phyloP scores from a whole-genome alignment of 2,329 filamentous ascomycete species.

The Didymella segeticola region DNA sequence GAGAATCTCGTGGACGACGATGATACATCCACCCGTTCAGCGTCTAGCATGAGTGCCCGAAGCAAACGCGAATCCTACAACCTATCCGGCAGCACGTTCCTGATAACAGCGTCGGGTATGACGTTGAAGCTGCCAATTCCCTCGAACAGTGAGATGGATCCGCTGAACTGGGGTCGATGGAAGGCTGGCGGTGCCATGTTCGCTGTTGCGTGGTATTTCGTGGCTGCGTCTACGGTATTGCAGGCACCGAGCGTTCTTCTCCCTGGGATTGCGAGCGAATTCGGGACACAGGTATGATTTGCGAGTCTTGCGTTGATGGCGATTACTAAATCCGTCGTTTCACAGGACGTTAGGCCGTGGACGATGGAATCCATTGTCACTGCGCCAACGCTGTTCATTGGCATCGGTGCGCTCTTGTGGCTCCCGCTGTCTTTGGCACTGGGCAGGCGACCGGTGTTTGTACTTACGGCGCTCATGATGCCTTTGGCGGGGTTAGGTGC shows the following conservation, averaged over 20 bases:
- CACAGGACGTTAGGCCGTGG: conserved; percentile 33
- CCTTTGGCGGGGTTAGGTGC: conserved; percentile 38
- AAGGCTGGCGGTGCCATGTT: conserved; percentile 30
- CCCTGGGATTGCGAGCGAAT: conserved; percentile 20
- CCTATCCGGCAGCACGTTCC: conserved; percentile 33
- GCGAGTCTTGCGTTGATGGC: background rate
- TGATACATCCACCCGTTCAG: background rate
- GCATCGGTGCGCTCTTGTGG: conserved; percentile 49
- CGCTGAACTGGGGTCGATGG: conserved; percentile 33
- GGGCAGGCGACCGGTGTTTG: conserved; percentile 48
- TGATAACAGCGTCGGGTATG: conserved; percentile 31
- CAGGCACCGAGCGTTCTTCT: conserved; percentile 31
- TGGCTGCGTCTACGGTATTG: conserved; percentile 21
- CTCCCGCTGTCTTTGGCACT: conserved; percentile 48
- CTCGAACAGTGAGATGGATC: conserved; percentile 32
- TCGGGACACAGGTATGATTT: conserved; percentile 24
- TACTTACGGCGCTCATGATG: conserved; percentile 40
- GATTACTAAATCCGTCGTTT: background rate
- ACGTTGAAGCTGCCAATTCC: conserved; percentile 34
- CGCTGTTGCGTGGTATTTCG: conserved; percentile 23
- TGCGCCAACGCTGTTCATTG: conserved; percentile 44
- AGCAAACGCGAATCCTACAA: conserved; percentile 37
- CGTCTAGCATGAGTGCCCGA: background rate
- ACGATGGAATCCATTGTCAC: conserved; percentile 34
- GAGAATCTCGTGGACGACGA: background rate